Base-by-base conservation (phyloP, 2,329 filamentous ascomycete species). In the Monosporascus sp. region DNA sequence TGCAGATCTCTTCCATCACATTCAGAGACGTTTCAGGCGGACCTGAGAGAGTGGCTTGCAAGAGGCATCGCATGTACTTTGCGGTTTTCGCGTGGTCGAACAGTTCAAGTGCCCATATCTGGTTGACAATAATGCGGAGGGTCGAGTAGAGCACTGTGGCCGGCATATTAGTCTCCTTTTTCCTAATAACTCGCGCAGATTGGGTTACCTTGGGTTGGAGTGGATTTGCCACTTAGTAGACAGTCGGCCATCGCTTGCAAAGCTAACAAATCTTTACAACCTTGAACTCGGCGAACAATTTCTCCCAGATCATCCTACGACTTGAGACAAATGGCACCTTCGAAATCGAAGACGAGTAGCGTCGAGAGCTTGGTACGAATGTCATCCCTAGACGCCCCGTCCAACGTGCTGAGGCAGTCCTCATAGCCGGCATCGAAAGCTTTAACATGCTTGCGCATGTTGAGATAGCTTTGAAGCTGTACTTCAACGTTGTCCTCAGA, bases 41-140 rank as follows among this genome's bases (percentile, higher is more conserved):
- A 5, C 79, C 72, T 1, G 79, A 72, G 0, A 91, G 70, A 0
- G 87, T 79, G 1, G 83, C 75, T 56, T 88, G 86, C 58, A 93
- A 88, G 2, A 94, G 75, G 60, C 88, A 91, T 1, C 89, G 82
- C 46, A 93, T 80, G 73, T 94, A 96, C 61, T 87, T 87, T 7
- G 88, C 81, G 1, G 95, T 73, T 60, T 83, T 84, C 1, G 67
- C 64, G 5, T 75, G 74, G 56, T 87, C 78, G 45, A 85, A 82
- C 1, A 68, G 62, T 18, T 83, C 77, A 1, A 84, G 68, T 1
- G 69, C 74, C 69, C 82, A 87, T 18, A 87, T 84, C 47, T 83
- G 75, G 61, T 89, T 87, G 63, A 94, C 81, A 54, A 92, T 83
- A 55, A 84, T 80, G 47, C 86, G 80, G 53, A 91, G 74, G 0